Evolutionary conservation across 2,329 filamentous ascomycete genomes (phyloP).

Genomic region (Pseudofabraea citricarpa): DNA sequence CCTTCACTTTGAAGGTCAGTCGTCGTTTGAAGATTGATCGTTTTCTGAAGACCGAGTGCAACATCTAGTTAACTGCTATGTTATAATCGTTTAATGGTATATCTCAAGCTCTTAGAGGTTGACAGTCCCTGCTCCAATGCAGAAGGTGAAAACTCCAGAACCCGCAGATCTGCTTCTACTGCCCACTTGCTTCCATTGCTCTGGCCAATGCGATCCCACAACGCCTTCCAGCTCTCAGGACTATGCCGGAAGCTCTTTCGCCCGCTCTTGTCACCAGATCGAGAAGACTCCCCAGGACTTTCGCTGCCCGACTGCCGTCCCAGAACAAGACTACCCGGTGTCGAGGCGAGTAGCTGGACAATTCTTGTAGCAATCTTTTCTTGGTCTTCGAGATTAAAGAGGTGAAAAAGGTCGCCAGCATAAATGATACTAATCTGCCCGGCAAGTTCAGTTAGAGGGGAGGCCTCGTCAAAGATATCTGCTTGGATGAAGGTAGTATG

Average conservation of each 20-base stretch:
- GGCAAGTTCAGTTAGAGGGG: conserved; percentile 27
- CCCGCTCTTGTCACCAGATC: background rate
- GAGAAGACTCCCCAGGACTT: background rate
- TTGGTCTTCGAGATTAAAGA: conserved; percentile 36
- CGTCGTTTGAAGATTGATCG: too few relatives aligned
- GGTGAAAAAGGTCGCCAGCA: conserved; percentile 37
- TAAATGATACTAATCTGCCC: conserved; percentile 35
- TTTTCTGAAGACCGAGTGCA: too few relatives aligned
- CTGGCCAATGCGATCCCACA: conserved; percentile 7
- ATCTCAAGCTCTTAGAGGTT: too few relatives aligned
- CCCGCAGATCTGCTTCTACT: background rate
- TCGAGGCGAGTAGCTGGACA: conserved; percentile 13
- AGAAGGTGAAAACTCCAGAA: too few relatives aligned
- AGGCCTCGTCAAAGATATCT: conserved; percentile 24
- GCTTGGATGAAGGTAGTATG: conserved; percentile 26
- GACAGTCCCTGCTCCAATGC: too few relatives aligned
- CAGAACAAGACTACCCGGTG: conserved; percentile 29
- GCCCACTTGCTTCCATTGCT: background rate
- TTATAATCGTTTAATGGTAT: too few relatives aligned
- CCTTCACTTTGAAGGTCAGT: too few relatives aligned
- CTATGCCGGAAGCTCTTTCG: conserved; percentile 1
- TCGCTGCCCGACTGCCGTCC: conserved; percentile 32
- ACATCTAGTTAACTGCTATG: too few relatives aligned
- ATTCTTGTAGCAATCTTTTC: conserved; percentile 26
- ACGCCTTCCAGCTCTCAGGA: conserved; percentile 2